Percentiles rank a stretch among this genome's conserved stretches.
These are phyloP conservation scores for Corylus americana DNA, from an alignment of 306 rosid species.

Conservation along the genomic window DNA sequence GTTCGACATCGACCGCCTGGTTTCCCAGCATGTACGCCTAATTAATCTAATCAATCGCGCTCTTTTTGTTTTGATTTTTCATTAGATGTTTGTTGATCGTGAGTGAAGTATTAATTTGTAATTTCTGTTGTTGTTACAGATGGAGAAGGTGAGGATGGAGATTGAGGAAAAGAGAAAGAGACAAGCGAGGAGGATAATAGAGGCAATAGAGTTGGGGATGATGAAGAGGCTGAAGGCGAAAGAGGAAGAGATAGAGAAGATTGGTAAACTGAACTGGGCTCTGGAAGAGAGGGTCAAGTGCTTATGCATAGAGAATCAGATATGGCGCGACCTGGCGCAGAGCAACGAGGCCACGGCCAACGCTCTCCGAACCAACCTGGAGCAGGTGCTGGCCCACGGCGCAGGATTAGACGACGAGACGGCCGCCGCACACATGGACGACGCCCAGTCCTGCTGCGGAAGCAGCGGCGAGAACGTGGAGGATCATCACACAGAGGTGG, in stretches of 20 bases:
- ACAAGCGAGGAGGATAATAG: slow-evolving; percentile 60
- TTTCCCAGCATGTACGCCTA: slow-evolving; percentile 63
- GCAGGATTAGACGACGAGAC: slow-evolving; percentile 4
- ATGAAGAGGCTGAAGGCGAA: slow-evolving; percentile 59
- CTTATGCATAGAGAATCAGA: slow-evolving; percentile 64
- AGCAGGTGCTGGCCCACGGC: slow-evolving; percentile 57
- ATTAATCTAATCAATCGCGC: neutral
- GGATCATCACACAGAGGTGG: neutral
- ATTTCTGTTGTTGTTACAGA: slow-evolving; percentile 28
- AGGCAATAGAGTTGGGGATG: slow-evolving; percentile 58
- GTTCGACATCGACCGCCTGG: slow-evolving; percentile 52
- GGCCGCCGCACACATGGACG: slow-evolving; percentile 35
- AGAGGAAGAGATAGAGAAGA: slow-evolving; percentile 75
- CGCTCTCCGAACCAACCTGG: slow-evolving; percentile 59
- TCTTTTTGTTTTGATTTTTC: neutral
- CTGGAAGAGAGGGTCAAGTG: slow-evolving; percentile 66
- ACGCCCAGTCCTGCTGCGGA: slow-evolving; percentile 67
- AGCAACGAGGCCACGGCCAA: slow-evolving; percentile 84
- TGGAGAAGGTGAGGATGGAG: slow-evolving; percentile 83
- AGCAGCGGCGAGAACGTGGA: slow-evolving; percentile 35
- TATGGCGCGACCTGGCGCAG: slow-evolving; percentile 89
- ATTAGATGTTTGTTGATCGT: neutral
- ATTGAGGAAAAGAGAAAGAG: slow-evolving; percentile 66
- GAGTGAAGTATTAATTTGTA: neutral
- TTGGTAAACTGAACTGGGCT: slow-evolving; percentile 77